Evolutionary conservation across 495 filamentous ascomycete genomes (phyloP), one percentile per base, ranked within the genome.

Genomic region (Aspergillus bertholletiae): DNA sequence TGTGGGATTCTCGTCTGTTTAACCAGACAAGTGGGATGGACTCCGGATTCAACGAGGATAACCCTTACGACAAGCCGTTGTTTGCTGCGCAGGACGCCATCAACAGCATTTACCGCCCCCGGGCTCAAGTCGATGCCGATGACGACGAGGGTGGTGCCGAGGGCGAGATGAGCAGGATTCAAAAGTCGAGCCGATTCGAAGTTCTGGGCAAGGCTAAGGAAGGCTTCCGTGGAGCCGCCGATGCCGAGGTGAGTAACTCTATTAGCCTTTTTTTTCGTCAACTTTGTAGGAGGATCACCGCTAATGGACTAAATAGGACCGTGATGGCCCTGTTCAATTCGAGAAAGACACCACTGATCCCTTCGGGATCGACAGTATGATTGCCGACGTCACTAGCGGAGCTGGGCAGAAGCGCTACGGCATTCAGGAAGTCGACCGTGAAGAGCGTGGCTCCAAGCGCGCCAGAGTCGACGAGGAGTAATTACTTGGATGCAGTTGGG

Each of bases 31-130:
- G 86, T 61, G 95, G 92, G 12, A 94, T 99, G 72, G 84, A 86
- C 58, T 67, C 81, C 28, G 95, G 94, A 20, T 93, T 96, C 80
- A 99, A 99, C 68, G 94, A 99, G 69, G 95, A 99, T 67, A 91
- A 99, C 61, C 84, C 85, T 1, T 99, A 97, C 76, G 95, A 97
- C 71, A 97, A 96, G 69, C 94, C 95, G 47, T 75, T 99, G 17
- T 99, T 99, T 69, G 92, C 92, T 11, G 94, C 93, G 49, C 91
- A 96, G 72, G 92, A 99, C 66, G 95, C 93, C 5, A 91, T 96
- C 60, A 92, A 83, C 71, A 91, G 87, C 69, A 97, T 99, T 50
- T 99, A 99, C 71, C 81, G 92, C 23, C 92, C 95, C 7, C 76
- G 83, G 37, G 82, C 88, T 21, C 82, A 82, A 44, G 65, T 76